Conservation (phyloP, 108 stramenopile genomes). For the Nannochloropsis salina region DNA sequence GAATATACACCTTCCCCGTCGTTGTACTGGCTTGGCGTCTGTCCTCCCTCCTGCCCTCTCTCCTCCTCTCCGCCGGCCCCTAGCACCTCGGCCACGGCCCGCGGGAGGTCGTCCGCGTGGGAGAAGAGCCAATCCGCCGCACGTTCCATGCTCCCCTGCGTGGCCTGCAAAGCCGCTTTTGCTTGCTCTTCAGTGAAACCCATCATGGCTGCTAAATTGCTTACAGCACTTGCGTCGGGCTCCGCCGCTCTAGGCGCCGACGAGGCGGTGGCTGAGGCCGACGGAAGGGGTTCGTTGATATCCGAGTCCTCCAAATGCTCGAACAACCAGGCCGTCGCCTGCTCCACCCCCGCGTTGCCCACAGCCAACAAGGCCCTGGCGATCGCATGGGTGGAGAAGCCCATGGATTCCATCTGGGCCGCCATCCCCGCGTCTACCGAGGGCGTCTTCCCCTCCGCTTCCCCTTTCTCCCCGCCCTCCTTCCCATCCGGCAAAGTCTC, state of each 20-base stretch:
- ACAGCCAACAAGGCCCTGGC: slow-evolving; percentile 80
- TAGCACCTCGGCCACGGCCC: slow-evolving; percentile 69
- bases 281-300: slow-evolving; percentile 79
- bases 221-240: not conserved
- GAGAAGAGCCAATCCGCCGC: slow-evolving; percentile 96
- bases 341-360: slow-evolving; percentile 72
- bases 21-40: slow-evolving; percentile 20
- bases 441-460: slow-evolving; percentile 25
- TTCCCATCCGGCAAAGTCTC: slow-evolving; percentile 67
- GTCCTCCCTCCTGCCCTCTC: slow-evolving; percentile 24
- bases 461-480: slow-evolving; percentile 36
- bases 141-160: slow-evolving; percentile 71
- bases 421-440: slow-evolving; percentile 65
- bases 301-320: slow-evolving; percentile 91
- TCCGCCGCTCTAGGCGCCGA: slow-evolving; percentile 27
- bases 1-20: slow-evolving; percentile 60
- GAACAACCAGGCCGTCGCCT: slow-evolving; percentile 95
- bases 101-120: slow-evolving; percentile 82
- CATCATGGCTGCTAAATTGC: slow-evolving; percentile 59
- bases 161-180: slow-evolving; percentile 73
- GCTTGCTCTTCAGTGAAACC: slow-evolving; percentile 86
- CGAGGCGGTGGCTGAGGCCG: slow-evolving; percentile 29
- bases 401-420: slow-evolving; percentile 89
- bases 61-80: not conserved
- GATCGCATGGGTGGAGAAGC: slow-evolving; percentile 88